phyloP scores from a whole-genome alignment of 1,139 yeast genomes.

The Kodamaea plutei region DNA sequence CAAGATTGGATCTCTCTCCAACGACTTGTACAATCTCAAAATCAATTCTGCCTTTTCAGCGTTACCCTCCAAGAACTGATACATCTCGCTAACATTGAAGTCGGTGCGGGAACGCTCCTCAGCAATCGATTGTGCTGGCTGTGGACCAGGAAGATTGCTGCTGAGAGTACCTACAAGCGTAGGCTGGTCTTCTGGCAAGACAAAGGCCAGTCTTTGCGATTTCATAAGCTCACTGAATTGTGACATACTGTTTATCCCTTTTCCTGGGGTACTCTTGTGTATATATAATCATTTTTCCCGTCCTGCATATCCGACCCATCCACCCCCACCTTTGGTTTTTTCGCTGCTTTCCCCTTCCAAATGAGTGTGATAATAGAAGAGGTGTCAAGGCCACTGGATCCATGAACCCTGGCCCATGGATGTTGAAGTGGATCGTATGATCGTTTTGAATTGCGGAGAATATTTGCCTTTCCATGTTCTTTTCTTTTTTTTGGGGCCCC shows the following conservation, averaged over 20 bases:
- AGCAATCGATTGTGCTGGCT: slow-evolving; percentile 26
- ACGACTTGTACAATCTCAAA: slow-evolving; percentile 41
- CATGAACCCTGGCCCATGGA: no score
- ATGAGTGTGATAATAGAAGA: slow-evolving; percentile 1
- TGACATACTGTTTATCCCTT: slow-evolving; percentile 3
- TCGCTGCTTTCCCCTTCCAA: no score
- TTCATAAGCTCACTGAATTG: slow-evolving; percentile 2
- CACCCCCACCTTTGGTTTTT: slow-evolving; percentile 1
- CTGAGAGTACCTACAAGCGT: slow-evolving; percentile 4
- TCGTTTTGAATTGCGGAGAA: no score
- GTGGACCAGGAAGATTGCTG: slow-evolving; percentile 13
- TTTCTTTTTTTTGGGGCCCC: no score
- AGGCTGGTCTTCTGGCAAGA: slow-evolving; percentile 2
- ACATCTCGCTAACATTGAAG: slow-evolving; percentile 36
- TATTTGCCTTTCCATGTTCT: no score
- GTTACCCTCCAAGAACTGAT: slow-evolving; percentile 50
- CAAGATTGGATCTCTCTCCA: slow-evolving; percentile 53
- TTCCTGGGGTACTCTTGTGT: slow-evolving; percentile 1
- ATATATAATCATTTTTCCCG: background rate
- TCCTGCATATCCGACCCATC: slow-evolving; percentile 1
- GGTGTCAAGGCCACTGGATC: no score
- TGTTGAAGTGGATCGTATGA: background rate
- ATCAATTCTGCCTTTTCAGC: slow-evolving; percentile 40
- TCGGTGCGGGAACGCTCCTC: slow-evolving; percentile 46
- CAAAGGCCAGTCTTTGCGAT: slow-evolving; percentile 7